Evolutionary conservation across 139 green algal species (phyloP).

Genomic region (Haematococcus sp.): DNA sequence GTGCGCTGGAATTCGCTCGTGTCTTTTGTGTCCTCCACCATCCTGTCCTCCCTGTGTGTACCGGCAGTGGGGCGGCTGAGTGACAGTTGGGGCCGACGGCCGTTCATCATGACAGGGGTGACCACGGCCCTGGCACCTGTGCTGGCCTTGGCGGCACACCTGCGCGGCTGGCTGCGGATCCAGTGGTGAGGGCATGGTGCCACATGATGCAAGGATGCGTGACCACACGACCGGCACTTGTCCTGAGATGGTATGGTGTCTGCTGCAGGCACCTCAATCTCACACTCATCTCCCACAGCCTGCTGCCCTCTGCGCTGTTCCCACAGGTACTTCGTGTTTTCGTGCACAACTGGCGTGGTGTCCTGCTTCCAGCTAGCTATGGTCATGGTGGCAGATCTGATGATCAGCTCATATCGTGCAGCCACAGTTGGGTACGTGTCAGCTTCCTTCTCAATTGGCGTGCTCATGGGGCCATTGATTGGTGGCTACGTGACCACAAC

Average conservation of each 20-base stretch:
- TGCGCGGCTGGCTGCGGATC: constrained; percentile 21
- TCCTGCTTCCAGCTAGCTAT: constrained; percentile 43
- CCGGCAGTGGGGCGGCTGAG: constrained; percentile 55
- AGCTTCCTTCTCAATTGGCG: constrained; percentile 28
- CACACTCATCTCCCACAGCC: too few relatives aligned
- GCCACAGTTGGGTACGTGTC: constrained; percentile 25
- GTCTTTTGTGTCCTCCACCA: constrained; percentile 58
- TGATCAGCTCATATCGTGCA: constrained; percentile 17
- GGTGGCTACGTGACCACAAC: constrained; percentile 23
- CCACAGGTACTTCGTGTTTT: constrained; percentile 48
- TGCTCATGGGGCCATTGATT: constrained; percentile 23
- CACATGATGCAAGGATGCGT: too few relatives aligned
- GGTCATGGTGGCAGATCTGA: constrained; percentile 27
- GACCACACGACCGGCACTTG: too few relatives aligned
- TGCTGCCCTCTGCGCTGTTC: too few relatives aligned
- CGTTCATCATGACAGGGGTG: constrained; percentile 67
- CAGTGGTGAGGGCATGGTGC: constrained; percentile 13
- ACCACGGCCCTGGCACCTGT: constrained; percentile 34
- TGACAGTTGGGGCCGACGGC: constrained; percentile 70
- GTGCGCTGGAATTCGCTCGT: constrained; percentile 45
- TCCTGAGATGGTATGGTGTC: too few relatives aligned
- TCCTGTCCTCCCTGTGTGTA: constrained; percentile 64
- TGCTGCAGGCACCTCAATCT: too few relatives aligned
- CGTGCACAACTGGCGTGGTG: constrained; percentile 45
- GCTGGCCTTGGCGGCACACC: constrained; percentile 15